Conservation (phyloP, 2,329 filamentous ascomycete genomes). For the Sclerotinia trifoliorum region DNA sequence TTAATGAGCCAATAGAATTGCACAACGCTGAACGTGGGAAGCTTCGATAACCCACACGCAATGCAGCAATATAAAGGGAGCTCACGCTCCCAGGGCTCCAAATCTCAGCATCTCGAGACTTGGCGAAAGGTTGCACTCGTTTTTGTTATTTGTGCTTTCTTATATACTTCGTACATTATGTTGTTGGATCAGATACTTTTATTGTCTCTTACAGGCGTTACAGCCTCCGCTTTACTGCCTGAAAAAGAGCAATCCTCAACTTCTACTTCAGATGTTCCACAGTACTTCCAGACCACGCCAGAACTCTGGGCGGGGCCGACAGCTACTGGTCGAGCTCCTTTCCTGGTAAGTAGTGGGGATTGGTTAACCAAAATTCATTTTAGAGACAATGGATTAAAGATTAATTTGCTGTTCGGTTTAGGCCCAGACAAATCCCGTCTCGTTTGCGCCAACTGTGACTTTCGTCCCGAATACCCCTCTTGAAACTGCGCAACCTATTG, state of each 20-base stretch:
- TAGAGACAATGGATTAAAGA: not conserved
- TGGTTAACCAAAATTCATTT: too few relatives aligned
- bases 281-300: constrained; percentile 62
- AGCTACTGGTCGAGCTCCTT: constrained; percentile 66
- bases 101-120: not conserved
- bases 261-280: constrained; percentile 47
- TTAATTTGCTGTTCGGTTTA: constrained; percentile 2
- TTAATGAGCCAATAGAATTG: not conserved
- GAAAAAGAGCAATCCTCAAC: constrained; percentile 10
- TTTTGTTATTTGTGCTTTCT: constrained; percentile 19
- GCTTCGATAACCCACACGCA: not conserved
- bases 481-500: constrained; percentile 68
- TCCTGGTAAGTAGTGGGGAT: constrained; percentile 45
- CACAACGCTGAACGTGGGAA: not conserved
- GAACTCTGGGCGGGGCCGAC: constrained; percentile 64
- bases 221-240: constrained; percentile 3
- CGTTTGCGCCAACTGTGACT: constrained; percentile 56
- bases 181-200: constrained; percentile 22
- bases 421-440: constrained; percentile 66
- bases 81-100: not conserved
- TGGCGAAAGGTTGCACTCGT: constrained; percentile 16
- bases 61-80: constrained; percentile 22
- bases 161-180: constrained; percentile 24
- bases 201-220: constrained; percentile 17
- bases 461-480: constrained; percentile 69